Evolutionary conservation across 2,329 filamentous ascomycete genomes (phyloP).

Genomic region (Westerdykella aurantiaca): DNA sequence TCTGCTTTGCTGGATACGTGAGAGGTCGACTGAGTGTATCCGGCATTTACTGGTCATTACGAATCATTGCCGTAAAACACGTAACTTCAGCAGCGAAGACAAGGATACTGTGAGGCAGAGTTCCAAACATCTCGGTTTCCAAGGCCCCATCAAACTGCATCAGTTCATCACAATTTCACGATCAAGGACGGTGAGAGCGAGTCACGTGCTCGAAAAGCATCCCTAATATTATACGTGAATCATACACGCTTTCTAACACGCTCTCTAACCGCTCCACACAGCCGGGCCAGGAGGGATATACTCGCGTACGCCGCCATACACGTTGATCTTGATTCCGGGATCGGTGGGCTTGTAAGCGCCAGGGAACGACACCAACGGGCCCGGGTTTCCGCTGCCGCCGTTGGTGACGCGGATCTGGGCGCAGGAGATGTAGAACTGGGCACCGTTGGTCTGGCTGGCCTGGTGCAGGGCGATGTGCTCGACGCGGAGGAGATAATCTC

Average conservation of each 20-base stretch:
- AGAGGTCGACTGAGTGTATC: no score
- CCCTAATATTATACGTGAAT: no score
- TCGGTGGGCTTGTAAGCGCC: constrained; percentile 35
- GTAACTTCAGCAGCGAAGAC: no score
- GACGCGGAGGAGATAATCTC: constrained; percentile 44
- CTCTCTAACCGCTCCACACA: constrained; percentile 23
- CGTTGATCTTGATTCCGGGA: constrained; percentile 30
- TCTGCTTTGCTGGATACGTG: no score
- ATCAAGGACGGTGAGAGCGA: no score
- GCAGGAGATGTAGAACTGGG: constrained; percentile 45
- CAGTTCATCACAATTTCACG: no score
- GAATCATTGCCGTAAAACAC: no score
- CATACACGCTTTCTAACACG: background rate
- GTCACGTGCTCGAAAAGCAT: no score
- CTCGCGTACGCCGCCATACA: constrained; percentile 19
- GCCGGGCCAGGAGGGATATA: constrained; percentile 28
- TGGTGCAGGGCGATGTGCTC: constrained; percentile 45
- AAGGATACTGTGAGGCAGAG: no score
- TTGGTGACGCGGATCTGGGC: constrained; percentile 42
- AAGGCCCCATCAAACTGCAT: no score
- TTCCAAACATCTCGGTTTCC: no score
- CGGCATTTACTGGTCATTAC: no score
- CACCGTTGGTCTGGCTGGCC: constrained; percentile 27
- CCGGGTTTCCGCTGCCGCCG: constrained; percentile 34
- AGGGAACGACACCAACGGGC: constrained; percentile 38